Percentiles rank a stretch among this genome's conserved stretches.
These are phyloP conservation scores for Neohortaea acidophila DNA, from an alignment of 495 filamentous ascomycete species.

Conservation along the genomic window DNA sequence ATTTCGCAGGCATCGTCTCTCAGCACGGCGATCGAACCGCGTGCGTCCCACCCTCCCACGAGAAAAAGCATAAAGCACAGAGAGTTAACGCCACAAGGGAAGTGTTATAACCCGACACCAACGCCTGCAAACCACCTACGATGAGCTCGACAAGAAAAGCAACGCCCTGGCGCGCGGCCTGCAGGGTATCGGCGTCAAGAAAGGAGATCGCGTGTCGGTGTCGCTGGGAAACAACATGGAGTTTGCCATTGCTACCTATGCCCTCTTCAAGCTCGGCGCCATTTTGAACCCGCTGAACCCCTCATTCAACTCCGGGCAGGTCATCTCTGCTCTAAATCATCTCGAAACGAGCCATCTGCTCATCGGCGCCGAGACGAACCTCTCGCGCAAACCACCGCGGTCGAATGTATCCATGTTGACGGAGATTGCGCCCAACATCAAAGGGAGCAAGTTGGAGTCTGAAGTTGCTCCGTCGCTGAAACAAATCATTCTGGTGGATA, in stretches of 20 bases:
- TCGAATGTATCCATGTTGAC: constrained; percentile 59
- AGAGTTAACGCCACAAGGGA: not conserved
- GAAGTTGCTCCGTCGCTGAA: constrained; percentile 52
- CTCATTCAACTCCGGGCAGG: constrained; percentile 68
- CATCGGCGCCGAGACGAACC: constrained; percentile 71
- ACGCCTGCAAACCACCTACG: constrained; percentile 52
- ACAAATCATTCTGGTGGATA: constrained; percentile 65
- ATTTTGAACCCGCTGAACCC: constrained; percentile 88
- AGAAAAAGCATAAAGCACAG: not conserved
- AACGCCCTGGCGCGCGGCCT: constrained; percentile 65
- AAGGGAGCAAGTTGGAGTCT: constrained; percentile 39
- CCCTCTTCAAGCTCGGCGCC: constrained; percentile 81
- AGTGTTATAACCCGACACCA: constrained; percentile 56
- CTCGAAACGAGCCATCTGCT: constrained; percentile 62
- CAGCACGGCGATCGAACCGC: constrained; percentile 61
- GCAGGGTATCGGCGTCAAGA: constrained; percentile 55
- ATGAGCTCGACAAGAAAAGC: constrained; percentile 55
- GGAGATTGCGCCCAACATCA: constrained; percentile 47
- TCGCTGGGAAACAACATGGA: constrained; percentile 75
- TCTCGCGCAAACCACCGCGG: constrained; percentile 63
- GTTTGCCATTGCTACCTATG: constrained; percentile 71
- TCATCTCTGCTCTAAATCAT: constrained; percentile 61
- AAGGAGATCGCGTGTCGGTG: constrained; percentile 75
- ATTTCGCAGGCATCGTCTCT: constrained; percentile 59
- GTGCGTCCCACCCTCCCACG: constrained; percentile 31